These are phyloP conservation scores for Aotearoamyces nothofagi DNA, from an alignment of 2,329 filamentous ascomycete genomes.

Conservation along the genomic window DNA sequence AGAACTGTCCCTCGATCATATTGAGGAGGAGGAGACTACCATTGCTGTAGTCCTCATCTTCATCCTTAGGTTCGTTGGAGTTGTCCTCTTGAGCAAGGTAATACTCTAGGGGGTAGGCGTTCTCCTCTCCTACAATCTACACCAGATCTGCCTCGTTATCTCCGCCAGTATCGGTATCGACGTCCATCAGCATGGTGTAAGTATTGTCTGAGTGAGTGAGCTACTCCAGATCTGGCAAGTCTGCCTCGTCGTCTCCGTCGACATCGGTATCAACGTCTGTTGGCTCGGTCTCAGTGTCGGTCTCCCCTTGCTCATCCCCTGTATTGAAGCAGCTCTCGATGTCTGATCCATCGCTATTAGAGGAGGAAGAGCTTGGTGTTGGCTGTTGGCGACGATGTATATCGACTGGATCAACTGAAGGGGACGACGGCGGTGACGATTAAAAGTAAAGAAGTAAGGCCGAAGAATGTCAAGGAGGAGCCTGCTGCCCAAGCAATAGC, in stretches of 20 bases:
- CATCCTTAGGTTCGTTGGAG: constrained; percentile 4
- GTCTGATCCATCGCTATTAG: constrained; percentile 9
- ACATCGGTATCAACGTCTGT: constrained; percentile 16
- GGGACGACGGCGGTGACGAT: constrained; percentile 1
- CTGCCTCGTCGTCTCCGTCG: too few relatives aligned
- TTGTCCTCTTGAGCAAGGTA: constrained; percentile 9
- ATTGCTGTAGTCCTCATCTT: constrained; percentile 1
- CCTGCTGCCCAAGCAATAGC: not conserved
- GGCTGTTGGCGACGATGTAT: constrained; percentile 4
- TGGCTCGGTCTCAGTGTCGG: constrained; percentile 10
- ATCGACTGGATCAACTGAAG: constrained; percentile 3
- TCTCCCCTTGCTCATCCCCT: constrained; percentile 8
- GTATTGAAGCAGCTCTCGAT: constrained; percentile 12
- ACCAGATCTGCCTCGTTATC: constrained; percentile 1
- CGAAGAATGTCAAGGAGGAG: not conserved
- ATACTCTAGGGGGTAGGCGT: constrained; percentile 8
- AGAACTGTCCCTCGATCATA: constrained; percentile 1
- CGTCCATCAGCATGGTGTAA: too few relatives aligned
- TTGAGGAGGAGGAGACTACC: constrained; percentile 1
- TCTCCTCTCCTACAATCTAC: constrained; percentile 10
- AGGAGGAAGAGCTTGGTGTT: constrained; percentile 8
- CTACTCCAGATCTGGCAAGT: constrained; percentile 4
- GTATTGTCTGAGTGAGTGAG: constrained; percentile 9
- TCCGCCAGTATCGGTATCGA: not conserved
- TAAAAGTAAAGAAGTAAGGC: constrained; percentile 1